Base-by-base conservation (phyloP, 2,329 filamentous ascomycete genomes). In the Chaetomium sp. region DNA sequence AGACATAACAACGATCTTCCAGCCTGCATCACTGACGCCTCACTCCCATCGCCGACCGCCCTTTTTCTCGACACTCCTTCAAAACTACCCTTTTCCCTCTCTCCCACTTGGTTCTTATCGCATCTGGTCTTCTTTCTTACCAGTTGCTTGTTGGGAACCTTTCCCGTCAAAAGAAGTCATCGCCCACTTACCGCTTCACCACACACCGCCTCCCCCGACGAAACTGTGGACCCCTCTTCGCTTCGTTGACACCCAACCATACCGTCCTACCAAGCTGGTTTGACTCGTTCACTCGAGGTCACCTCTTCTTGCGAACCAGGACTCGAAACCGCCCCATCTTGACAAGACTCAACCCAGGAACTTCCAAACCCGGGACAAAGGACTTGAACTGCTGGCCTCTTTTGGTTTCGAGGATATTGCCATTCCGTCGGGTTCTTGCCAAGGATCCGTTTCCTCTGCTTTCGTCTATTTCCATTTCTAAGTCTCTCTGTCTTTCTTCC, bases 231-330 rank as follows among this genome's bases (percentile, higher is more conserved):
- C 13, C 64, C 56, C 38, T 16, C 38, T 16, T 60, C 58, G 21
- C 31, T 8, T 56, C 59, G 64, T 67, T 67, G 65, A 63, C 55
- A 62, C 68, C 65, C 67, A 70, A 67, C 69, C 59, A 63, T 42
- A 42, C 60, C 57, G 19, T 65, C 59, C 29, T 6, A 23, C 42
- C 42, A 31, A 35, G 23, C 64, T 68, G 63, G 68, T 66, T 80
- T 80, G 80, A 82, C 77, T 80, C 79, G 79, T 83, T 82, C 75
- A 80, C 75, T 83, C 80, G 82, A 81, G 76, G 76, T 77, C 81
- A 76, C 69, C 65, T 67, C 69, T 70, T 67, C 69, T 70, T 69
- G 57, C 67, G 54, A 61, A 66, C 62, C 62, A 63, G 59, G 60
- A 67, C 58, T 58, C 47, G 19, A 50, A 27, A 38, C 50, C 27